Evolutionary conservation across 2,329 filamentous ascomycete genomes (phyloP), one percentile per base, ranked within the genome.

Genomic region (Ophiostoma tasmaniense): DNA sequence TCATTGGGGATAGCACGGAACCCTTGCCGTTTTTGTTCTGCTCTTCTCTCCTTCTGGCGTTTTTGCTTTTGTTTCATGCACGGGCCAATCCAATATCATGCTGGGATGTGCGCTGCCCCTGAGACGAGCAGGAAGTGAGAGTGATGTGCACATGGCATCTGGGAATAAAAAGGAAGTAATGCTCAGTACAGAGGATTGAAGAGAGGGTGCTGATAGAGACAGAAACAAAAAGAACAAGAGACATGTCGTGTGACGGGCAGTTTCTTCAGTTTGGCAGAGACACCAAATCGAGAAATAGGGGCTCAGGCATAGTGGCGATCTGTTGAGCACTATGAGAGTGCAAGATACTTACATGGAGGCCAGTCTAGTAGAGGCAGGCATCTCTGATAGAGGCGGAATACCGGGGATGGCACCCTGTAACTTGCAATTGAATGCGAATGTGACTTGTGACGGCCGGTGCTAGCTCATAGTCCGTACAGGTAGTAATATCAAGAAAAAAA

Each of bases 71-170:
- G 50, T 55, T 50, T 55, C 50, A 35, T 62, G 59, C 59, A 62
- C 59, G 28, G 28, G 30, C 33, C 30, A 37, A 22, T 28, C 55
- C 25, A 61, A 61, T 61, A 61, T 37, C 28, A 37, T 64, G 61
- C 61, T 64, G 59, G 17, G 55, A 64, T 64, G 61, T 39, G 59
- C 61, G 61, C 59, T 25, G 61, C 61, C 61, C 61, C 61, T 64
- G 61, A 64, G 61, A 64, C 61, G 33, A 37, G 61, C 61, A 64
- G 61, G 30, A 64, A 17, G 10, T 30, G 28, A 55, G 50, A 55
- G 22, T 13, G 25, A 61, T 61, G 55, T 61, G 50, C 50, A 55
- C 50, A 55, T 25, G 22, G 50, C 50, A 55, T 22, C 22, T 55
- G 50, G 50, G 50, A 55, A 2, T 14, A 2, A 22, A 25, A 28